Evolutionary conservation across 2,329 filamentous ascomycete species (phyloP).

Genomic region (Stachybotrys chlorohalonatus): DNA sequence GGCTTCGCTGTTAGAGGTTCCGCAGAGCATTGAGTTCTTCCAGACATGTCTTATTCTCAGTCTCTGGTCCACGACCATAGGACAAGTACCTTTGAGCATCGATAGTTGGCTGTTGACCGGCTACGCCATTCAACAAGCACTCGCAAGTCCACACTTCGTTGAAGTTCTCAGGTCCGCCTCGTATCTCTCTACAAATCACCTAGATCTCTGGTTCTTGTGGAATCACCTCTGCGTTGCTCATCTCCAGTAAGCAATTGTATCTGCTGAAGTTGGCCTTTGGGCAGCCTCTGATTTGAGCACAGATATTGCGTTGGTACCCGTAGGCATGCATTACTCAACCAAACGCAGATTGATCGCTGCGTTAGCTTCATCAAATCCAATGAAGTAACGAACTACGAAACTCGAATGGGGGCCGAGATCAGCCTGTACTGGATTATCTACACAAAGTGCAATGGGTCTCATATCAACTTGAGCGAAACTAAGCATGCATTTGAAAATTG

Average conservation of each 20-base stretch:
- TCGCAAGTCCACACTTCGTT: slow-evolving; percentile 11
- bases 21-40: slow-evolving; percentile 13
- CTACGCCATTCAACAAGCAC: slow-evolving; percentile 14
- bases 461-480: slow-evolving; percentile 3
- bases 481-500: slow-evolving; percentile 9
- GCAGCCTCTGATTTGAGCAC: not conserved
- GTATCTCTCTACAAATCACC: not conserved
- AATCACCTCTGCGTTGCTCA: slow-evolving; percentile 17
- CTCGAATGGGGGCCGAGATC: slow-evolving; percentile 17
- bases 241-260: slow-evolving; percentile 11
- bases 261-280: not conserved
- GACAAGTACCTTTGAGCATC: slow-evolving; percentile 15
- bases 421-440: slow-evolving; percentile 18
- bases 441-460: slow-evolving; percentile 6
- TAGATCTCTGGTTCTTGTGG: slow-evolving; percentile 15
- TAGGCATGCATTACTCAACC: slow-evolving; percentile 9
- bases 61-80: slow-evolving; percentile 17
- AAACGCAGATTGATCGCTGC: slow-evolving; percentile 12
- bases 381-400: slow-evolving; percentile 12
- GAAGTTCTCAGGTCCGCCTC: not conserved
- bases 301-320: slow-evolving; percentile 18
- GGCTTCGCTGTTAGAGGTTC: slow-evolving; percentile 5
- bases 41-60: slow-evolving; percentile 14
- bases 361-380: slow-evolving; percentile 4
- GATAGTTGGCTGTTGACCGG: slow-evolving; percentile 17